Evolutionary conservation across 73 alveolate species (phyloP).

Genomic region (Paramecium pentaurelia): DNA sequence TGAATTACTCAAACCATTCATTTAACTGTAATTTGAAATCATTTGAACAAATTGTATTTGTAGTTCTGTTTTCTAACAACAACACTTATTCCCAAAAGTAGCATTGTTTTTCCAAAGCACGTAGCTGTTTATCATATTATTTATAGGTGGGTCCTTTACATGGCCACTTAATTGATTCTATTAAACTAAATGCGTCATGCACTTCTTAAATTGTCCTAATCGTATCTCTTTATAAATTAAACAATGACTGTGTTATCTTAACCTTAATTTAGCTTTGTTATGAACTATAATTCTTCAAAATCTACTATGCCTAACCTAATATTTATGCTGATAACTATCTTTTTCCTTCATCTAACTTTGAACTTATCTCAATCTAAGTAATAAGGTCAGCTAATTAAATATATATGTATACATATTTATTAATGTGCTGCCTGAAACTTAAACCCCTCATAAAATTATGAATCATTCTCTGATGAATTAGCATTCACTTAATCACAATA

Average conservation of each 20-base stretch:
- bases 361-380: background rate
- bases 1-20: background rate
- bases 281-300: background rate
- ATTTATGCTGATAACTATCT: background rate
- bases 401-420: background rate
- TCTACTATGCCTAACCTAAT: background rate
- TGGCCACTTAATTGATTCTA: background rate
- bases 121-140: background rate
- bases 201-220: background rate
- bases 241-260: background rate
- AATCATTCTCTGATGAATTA: slow-evolving; percentile 61
- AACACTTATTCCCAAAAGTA: background rate
- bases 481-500: slow-evolving; percentile 63
- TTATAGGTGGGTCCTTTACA: background rate
- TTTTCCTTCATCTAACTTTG: background rate
- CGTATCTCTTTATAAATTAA: background rate
- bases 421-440: background rate
- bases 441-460: background rate
- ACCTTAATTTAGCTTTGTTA: background rate
- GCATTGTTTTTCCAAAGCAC: background rate
- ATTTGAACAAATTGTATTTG: background rate
- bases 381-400: background rate
- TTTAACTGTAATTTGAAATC: background rate
- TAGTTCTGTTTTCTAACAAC: background rate
- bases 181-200: background rate